Evolutionary conservation across 495 filamentous ascomycete genomes (phyloP), one percentile per base, ranked within the genome.

Genomic region (Filosporella fistucella): DNA sequence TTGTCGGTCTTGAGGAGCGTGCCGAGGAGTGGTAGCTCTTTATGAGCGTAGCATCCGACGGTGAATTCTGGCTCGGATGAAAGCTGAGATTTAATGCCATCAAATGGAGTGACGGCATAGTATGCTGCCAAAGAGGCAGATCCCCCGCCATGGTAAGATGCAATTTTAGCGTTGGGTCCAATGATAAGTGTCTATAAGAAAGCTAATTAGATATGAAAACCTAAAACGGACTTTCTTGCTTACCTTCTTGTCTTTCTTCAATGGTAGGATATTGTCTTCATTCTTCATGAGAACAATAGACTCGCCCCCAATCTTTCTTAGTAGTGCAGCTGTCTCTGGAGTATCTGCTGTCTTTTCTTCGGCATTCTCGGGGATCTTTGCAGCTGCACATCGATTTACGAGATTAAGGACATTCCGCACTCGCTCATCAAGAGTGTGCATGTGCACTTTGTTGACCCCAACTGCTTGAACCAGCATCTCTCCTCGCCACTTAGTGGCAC

Each of bases 201-300:
- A 28, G 42, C 47, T 16, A 63, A 47, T 11, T 64, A 55, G 4
- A 60, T 39, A 55, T 48, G 47, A 42, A 5, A 22, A 38, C 18
- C 3, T 18, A 32, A 42, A 43, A 29, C 35, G 22, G 59, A 65
- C 68, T 43, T 78, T 79, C 55, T 81, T 80, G 17, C 74, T 26
- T 60, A 65, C 68, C 44, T 78, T 79, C 55, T 81, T 80, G 17
- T 74, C 68, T 52, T 76, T 80, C 40, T 75, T 77, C 13, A 91
- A 63, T 1, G 87, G 87, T 5, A 91, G 66, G 16, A 82, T 63
- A 33, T 69, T 67, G n/a, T 70, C 68, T 9, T 87, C 75, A 35
- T 91, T 90, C 64, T 88, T 88, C 45, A 90, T 67, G 9, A 90
- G 70, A 7, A 89, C 85, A 18, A 86, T 80, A 26, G 78, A 77